A percentile compares a stretch with the other conserved stretches of the same genome.
Conservation (phyloP, 2,329 filamentous ascomycete species). For the Pseudogymnoascus sp. region DNA sequence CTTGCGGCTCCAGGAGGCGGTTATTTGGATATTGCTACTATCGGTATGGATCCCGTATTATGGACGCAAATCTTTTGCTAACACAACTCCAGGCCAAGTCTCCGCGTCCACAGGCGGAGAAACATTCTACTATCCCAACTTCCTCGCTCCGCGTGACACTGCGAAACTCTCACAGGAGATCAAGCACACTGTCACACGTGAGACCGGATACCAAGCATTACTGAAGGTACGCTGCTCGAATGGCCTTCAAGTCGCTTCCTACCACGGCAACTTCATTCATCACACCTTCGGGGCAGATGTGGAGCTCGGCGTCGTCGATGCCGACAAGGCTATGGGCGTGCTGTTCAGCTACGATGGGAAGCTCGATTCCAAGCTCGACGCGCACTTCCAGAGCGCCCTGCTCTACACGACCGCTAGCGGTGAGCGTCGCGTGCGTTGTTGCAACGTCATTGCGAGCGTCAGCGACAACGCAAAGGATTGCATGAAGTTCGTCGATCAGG, state of each 20-base stretch:
- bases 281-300: conserved; percentile 92
- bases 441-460: conserved; percentile 87
- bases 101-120: conserved; percentile 88
- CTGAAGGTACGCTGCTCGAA: conserved; percentile 99
- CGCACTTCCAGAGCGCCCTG: conserved; percentile 92
- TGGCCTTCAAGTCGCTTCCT: conserved; percentile 84
- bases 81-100: conserved; percentile 56
- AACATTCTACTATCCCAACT: conserved; percentile 95
- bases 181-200: conserved; percentile 74
- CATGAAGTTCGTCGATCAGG: conserved; percentile 93
- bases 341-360: conserved; percentile 95
- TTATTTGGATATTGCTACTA: conserved; percentile 87
- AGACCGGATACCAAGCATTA: conserved; percentile 89
- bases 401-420: conserved; percentile 89
- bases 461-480: conserved; percentile 75
- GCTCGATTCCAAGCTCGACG: conserved; percentile 91
- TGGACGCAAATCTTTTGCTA: conserved; percentile 17
- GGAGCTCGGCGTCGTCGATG: conserved; percentile 85
- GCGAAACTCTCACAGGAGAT: conserved; percentile 80
- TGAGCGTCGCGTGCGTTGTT: conserved; percentile 83
- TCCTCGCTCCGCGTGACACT: conserved; percentile 77
- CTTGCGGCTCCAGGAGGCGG: conserved; percentile 82
- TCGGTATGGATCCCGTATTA: conserved; percentile 49
- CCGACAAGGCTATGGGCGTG: conserved; percentile 87
- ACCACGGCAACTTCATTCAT: conserved; percentile 94